phyloP scores from a whole-genome alignment of 768 basidiomycete genomes.

The Leccinum ochraceum region DNA sequence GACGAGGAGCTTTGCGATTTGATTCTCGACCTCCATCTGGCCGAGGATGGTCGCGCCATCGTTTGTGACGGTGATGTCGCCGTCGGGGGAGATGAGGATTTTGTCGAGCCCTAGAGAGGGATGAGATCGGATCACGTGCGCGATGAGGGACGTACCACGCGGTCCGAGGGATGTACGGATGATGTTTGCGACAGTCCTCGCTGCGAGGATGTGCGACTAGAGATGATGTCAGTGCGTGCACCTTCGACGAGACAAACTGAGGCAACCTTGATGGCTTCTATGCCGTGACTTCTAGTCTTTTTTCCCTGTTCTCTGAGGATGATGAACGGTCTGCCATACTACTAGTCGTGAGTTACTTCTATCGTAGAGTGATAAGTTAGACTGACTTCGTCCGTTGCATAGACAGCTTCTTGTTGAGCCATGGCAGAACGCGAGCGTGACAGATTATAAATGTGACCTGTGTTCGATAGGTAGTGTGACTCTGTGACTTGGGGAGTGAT shows the following conservation, averaged over 20 bases:
- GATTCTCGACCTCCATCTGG: constrained; percentile 99
- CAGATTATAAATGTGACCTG: constrained; percentile 29
- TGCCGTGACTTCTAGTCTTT: constrained; percentile 90
- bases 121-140: constrained; percentile 14
- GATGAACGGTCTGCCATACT: constrained; percentile 98
- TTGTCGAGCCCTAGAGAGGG: constrained; percentile 77
- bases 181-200: constrained; percentile 91
- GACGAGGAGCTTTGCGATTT: constrained; percentile 97
- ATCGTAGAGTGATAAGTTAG: background rate
- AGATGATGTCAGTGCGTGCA: constrained; percentile 7
- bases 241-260: background rate
- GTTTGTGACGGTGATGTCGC: constrained; percentile 99
- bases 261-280: constrained; percentile 91
- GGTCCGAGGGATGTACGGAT: constrained; percentile 94
- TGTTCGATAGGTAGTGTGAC: constrained; percentile 28
- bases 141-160: constrained; percentile 57
- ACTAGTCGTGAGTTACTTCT: constrained; percentile 11
- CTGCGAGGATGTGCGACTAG: constrained; percentile 94
- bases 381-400: constrained; percentile 81
- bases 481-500: background rate
- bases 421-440: constrained; percentile 24
- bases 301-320: constrained; percentile 91
- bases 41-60: constrained; percentile 98
- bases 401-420: constrained; percentile 60
- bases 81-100: constrained; percentile 93